Evolutionary conservation across 2,329 filamentous ascomycete species (phyloP).

Genomic region (Diplodia intermedia): DNA sequence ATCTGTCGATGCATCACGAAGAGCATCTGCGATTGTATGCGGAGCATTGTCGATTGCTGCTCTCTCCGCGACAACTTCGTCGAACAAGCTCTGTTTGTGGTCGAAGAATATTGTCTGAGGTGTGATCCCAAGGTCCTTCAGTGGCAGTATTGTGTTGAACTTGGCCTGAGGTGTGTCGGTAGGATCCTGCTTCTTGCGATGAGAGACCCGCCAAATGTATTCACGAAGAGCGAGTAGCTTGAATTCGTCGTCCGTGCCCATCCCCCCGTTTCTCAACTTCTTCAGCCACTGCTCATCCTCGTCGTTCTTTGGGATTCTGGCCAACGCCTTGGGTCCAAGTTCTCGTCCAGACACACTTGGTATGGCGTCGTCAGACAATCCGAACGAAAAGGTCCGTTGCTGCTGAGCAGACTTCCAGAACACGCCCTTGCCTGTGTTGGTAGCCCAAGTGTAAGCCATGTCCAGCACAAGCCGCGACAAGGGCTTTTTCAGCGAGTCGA

Average conservation of each 20-base stretch:
- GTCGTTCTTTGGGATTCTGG: conserved; percentile 75
- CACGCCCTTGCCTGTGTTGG: conserved; percentile 76
- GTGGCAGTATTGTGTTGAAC: conserved; percentile 73
- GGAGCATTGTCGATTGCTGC: conserved; percentile 52
- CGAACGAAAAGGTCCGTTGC: conserved; percentile 72
- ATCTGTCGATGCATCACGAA: conserved; percentile 88
- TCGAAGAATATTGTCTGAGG: conserved; percentile 94
- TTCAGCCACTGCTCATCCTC: conserved; percentile 95
- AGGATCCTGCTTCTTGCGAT: conserved; percentile 62
- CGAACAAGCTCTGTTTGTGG: conserved; percentile 66
- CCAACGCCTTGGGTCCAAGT: conserved; percentile 63
- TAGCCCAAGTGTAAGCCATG: conserved; percentile 83
- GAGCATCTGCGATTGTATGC: conserved; percentile 86
- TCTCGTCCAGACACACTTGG: conserved; percentile 65
- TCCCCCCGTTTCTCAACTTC: conserved; percentile 81
- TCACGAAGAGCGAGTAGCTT: conserved; percentile 87
- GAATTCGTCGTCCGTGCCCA: conserved; percentile 82
- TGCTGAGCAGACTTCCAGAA: conserved; percentile 86
- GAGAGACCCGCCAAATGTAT: conserved; percentile 87
- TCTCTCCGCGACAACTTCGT: conserved; percentile 43
- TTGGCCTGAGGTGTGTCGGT: conserved; percentile 56
- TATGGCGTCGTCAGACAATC: conserved; percentile 61
- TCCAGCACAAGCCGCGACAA: conserved; percentile 82
- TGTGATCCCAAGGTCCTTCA: conserved; percentile 77
- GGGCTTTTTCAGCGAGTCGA: conserved; percentile 84